Conservation (phyloP, 768 basidiomycete species). For the Mycena rebaudengoi region DNA sequence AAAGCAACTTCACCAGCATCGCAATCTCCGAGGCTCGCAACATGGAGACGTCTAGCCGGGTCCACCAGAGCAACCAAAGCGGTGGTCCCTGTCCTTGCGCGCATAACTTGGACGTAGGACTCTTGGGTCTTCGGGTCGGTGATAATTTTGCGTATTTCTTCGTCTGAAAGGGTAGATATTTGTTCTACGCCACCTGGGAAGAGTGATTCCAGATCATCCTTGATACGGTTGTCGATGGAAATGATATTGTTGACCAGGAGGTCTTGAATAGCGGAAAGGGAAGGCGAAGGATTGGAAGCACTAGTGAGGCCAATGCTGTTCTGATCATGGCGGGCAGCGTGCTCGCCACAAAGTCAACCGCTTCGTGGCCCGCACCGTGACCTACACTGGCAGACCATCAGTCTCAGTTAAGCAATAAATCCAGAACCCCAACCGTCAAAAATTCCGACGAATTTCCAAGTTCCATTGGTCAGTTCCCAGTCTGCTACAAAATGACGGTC, state of each 20-base stretch:
- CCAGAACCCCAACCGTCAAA: no score
- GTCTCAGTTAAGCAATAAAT: neutral
- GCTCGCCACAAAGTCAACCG: slow-evolving; percentile 12
- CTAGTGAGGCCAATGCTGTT: neutral
- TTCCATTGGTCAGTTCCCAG: slow-evolving; percentile 9
- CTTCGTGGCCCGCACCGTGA: slow-evolving; percentile 14
- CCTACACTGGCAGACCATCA: neutral
- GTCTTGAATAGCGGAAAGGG: no score
- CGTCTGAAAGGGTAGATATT: neutral
- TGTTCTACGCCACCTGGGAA: neutral
- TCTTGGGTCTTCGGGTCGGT: neutral
- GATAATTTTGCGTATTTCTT: neutral
- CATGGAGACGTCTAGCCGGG: slow-evolving; percentile 14
- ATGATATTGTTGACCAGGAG: neutral
- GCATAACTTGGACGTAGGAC: slow-evolving; percentile 15
- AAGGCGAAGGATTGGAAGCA: no score
- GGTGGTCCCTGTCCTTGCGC: slow-evolving; percentile 22
- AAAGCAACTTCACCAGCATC: slow-evolving; percentile 12
- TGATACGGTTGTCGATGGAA: slow-evolving; percentile 14
- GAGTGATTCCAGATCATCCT: neutral
- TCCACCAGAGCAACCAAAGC: slow-evolving; percentile 23
- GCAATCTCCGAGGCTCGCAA: slow-evolving; percentile 27
- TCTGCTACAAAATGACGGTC: slow-evolving; percentile 17
- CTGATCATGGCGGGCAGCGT: neutral
- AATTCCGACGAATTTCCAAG: slow-evolving; percentile 13